Percentiles rank a stretch among this genome's conserved stretches.
phyloP scores from a whole-genome alignment of 1,284 basidiomycete genomes.

The Ustilago loliicola region DNA sequence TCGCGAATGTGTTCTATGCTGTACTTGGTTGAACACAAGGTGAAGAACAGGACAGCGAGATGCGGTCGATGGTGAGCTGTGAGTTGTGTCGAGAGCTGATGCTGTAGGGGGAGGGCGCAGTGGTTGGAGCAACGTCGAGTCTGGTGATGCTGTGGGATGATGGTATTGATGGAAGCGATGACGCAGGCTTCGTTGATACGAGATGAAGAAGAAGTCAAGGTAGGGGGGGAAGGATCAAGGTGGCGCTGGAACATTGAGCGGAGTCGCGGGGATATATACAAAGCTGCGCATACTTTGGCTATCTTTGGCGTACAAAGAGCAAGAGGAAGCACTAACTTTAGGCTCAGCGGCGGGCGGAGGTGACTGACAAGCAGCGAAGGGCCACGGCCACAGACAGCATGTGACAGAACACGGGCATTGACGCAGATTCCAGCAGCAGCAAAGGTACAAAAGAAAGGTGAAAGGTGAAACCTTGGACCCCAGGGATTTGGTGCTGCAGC shows the following conservation, averaged over 20 bases:
- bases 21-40: neutral
- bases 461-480: slow-evolving; percentile 10
- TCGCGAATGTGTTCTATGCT: neutral
- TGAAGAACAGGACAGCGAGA: neutral
- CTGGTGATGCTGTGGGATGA: neutral
- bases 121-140: neutral
- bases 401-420: neutral
- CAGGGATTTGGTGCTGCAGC: slow-evolving; percentile 1
- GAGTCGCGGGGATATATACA: slow-evolving; percentile 34
- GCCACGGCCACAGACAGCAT: neutral
- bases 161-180: neutral
- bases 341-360: slow-evolving; percentile 3
- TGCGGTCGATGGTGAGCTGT: neutral
- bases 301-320: slow-evolving; percentile 5
- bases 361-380: slow-evolving; percentile 1
- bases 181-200: neutral
- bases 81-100: neutral
- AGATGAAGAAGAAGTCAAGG: neutral
- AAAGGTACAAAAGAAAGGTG: neutral
- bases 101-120: neutral
- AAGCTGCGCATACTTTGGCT: slow-evolving; percentile 11
- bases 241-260: slow-evolving; percentile 11
- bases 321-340: neutral
- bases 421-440: neutral
- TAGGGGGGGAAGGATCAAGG: slow-evolving; percentile 1